Conservation (phyloP, 805 yeast genomes). For the Cyberlindnera mrakii region DNA sequence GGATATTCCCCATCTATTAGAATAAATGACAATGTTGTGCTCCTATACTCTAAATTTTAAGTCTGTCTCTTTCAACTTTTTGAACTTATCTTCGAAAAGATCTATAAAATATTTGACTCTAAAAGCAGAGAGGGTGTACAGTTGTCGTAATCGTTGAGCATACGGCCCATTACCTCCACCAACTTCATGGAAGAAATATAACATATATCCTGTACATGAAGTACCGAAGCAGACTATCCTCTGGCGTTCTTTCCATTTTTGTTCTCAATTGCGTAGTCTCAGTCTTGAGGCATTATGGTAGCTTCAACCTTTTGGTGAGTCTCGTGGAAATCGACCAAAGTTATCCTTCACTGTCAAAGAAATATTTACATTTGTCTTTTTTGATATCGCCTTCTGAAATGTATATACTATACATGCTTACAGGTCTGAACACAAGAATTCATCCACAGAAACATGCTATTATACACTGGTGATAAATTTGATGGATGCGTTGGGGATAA, state of each 20-base stretch:
- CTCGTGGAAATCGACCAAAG: constrained; percentile 28
- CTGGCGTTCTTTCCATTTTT: constrained; percentile 37
- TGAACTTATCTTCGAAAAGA: constrained; percentile 2
- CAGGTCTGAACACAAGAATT: constrained; percentile 41
- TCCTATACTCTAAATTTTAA: too few relatives aligned
- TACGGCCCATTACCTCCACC: constrained; percentile 28
- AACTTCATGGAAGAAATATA: constrained; percentile 53
- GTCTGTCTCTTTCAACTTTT: too few relatives aligned
- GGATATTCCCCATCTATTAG: background rate
- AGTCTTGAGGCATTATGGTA: constrained; percentile 45
- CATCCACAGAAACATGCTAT: too few relatives aligned
- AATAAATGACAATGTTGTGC: background rate
- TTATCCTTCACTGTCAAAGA: constrained; percentile 13
- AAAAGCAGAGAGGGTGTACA: constrained; percentile 29
- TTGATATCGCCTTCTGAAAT: constrained; percentile 29
- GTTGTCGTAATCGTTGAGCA: constrained; percentile 12
- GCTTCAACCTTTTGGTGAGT: constrained; percentile 34
- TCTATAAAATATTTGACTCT: constrained; percentile 7
- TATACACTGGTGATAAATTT: too few relatives aligned
- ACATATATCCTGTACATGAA: constrained; percentile 42
- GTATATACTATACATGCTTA: constrained; percentile 25
- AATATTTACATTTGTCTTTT: constrained; percentile 14
- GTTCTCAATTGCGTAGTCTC: constrained; percentile 25
- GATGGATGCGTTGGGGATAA: too few relatives aligned
- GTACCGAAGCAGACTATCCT: constrained; percentile 38